Evolutionary conservation across 108 stramenopile genomes (phyloP), one percentile per base, ranked within the genome.

Genomic region (Nitzschia sp.): DNA sequence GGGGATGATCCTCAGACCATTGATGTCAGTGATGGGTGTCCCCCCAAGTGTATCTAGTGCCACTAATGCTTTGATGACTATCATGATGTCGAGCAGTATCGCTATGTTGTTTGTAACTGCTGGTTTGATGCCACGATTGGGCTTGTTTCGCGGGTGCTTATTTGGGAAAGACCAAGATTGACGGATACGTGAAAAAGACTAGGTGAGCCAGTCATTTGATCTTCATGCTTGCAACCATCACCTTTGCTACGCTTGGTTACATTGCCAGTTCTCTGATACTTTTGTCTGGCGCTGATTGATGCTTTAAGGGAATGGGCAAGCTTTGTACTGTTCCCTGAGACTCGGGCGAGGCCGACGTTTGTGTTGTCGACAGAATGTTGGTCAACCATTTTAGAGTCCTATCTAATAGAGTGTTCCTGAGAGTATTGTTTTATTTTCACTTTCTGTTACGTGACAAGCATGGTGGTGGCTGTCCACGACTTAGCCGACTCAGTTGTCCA

Each of bases 1-100:
- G 21, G 89, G 86, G n/a, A 90, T 87, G 83, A 76, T 90, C 6
- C 38, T 84, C 26, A 83, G 83, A 11, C 89, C 89, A 8, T 51
- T 90, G 15, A 86, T 90, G 84, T 44, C 87, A 7, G 77, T 80
- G n/a, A 85, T 86, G 84, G 85, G 86, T 26, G 65, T 90, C n/a
- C 58, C 87, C 57, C 89, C 89, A 10, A 53, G 73, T 17, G 89
- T 90, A 6, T 82, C 83, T 1, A 80, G 78, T 38, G 84, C 89
- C 21, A 90, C 89, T 12, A 84, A 73, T 17, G 86, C 86, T 6
- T 71, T 79, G 15, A 87, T 90, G 86, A 80, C 87, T 71, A 58
- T 90, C 26, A 57, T 90, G 51, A 90, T 86, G 8, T 84, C 84
- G 20, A 81, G 76, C 53, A 83, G 82, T 67, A 77, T 86, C n/a